Conservation (phyloP, 2,329 filamentous ascomycete species). For the Fusarium bulbicola region DNA sequence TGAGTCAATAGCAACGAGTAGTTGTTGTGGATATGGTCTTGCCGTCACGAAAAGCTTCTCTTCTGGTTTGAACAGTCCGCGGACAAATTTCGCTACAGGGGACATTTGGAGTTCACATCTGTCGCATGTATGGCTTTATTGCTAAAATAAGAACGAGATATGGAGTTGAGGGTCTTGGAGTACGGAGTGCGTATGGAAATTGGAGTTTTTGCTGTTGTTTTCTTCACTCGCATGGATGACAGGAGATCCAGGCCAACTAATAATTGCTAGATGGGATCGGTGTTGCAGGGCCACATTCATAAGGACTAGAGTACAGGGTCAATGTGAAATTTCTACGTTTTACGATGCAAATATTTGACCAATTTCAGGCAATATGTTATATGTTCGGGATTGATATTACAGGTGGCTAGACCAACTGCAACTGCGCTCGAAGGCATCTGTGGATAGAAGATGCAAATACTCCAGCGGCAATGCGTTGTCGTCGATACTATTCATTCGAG, state of each 20-base stretch:
- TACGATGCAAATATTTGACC: background rate
- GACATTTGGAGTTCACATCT: conserved; percentile 3
- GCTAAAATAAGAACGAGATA: conserved; percentile 11
- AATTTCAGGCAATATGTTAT: background rate
- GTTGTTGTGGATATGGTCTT: background rate
- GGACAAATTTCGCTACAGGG: background rate
- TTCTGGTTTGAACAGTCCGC: background rate
- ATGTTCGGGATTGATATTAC: background rate
- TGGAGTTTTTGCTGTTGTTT: conserved; percentile 27
- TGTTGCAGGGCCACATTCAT: conserved; percentile 6
- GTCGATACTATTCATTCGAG: conserved; percentile 12
- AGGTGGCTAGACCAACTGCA: background rate
- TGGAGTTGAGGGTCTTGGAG: conserved; percentile 31
- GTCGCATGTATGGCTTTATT: conserved; percentile 12
- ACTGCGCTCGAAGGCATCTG: background rate
- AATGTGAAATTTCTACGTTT: conserved; percentile 8
- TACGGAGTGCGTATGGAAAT: conserved; percentile 12
- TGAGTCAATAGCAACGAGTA: background rate
- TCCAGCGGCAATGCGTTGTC: background rate
- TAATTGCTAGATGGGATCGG: conserved; percentile 25
- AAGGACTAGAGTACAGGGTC: conserved; percentile 22
- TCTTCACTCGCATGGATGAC: background rate
- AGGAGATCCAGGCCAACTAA: conserved; percentile 16
- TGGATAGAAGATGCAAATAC: background rate
- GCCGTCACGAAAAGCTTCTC: background rate